These are phyloP conservation scores for Arabidopsis suecica DNA, from an alignment of 345 rosid genomes.

Conservation along the genomic window DNA sequence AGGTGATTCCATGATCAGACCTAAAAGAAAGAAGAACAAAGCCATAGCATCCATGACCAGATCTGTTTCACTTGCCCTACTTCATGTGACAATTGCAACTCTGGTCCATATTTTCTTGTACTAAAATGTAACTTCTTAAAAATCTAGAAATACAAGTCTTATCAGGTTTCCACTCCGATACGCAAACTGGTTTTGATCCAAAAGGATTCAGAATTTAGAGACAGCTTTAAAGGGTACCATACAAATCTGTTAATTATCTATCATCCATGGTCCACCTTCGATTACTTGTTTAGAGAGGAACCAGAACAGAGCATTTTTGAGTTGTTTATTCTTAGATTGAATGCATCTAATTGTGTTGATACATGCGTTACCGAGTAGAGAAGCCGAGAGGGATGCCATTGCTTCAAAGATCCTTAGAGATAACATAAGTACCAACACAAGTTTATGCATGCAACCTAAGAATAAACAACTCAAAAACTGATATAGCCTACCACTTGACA, in stretches of 20 bases:
- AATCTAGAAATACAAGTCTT: neutral
- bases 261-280: no score
- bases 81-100: constrained; percentile 6
- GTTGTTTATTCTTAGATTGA: no score
- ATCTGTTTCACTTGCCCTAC: constrained; percentile 28
- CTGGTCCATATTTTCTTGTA: constrained; percentile 24
- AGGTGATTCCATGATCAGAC: constrained; percentile 23
- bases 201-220: neutral
- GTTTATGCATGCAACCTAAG: neutral
- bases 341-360: no score
- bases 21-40: constrained; percentile 35
- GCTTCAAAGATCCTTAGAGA: neutral
- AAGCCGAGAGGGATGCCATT: neutral
- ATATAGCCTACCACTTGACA: neutral
- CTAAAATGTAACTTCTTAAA: constrained; percentile 9
- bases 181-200: neutral
- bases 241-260: neutral
- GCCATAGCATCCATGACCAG: constrained; percentile 27
- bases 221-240: neutral
- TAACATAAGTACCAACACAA: neutral
- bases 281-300: no score
- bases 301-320: neutral
- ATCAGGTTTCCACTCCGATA: neutral
- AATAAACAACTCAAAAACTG: neutral
- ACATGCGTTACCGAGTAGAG: neutral